These are phyloP conservation scores for Albatrellus ellisii DNA, from an alignment of 768 basidiomycete genomes.

Conservation along the genomic window DNA sequence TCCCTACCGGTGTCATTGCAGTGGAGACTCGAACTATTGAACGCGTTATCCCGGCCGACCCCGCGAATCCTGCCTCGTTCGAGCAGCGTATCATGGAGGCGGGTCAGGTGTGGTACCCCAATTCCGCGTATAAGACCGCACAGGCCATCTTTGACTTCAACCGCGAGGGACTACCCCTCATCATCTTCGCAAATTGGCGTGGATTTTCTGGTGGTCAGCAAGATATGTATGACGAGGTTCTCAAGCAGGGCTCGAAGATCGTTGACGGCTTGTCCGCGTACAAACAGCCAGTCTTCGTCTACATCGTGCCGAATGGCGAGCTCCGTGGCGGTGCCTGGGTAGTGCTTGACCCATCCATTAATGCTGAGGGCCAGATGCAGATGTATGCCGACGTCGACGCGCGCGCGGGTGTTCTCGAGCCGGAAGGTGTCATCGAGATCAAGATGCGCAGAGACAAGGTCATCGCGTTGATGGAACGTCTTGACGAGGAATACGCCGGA, in stretches of 20 bases:
- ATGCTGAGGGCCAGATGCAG: conserved; percentile 85
- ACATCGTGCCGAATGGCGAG: conserved; percentile 97
- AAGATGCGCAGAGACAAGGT: conserved; percentile 96
- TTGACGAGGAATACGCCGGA: conserved; percentile 71
- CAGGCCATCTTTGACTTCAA: conserved; percentile 99
- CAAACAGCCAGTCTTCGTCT: conserved; percentile 96
- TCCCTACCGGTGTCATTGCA: conserved; percentile 95
- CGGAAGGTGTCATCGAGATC: conserved; percentile 96
- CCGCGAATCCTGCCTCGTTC: conserved; percentile 91
- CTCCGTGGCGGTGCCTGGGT: conserved; percentile 99
- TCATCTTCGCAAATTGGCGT: conserved; percentile 99
- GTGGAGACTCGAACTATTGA: conserved; percentile 97
- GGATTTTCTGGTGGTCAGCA: conserved; percentile 99
- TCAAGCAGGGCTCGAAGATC: conserved; percentile 97
- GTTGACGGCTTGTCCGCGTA: conserved; percentile 96
- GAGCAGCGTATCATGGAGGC: conserved; percentile 99
- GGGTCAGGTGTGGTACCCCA: conserved; percentile 99
- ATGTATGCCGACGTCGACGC: conserved; percentile 98
- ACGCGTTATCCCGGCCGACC: conserved; percentile 92
- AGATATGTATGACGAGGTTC: conserved; percentile 96
- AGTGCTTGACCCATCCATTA: conserved; percentile 96
- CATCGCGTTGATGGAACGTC: conserved; percentile 79
- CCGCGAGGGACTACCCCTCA: conserved; percentile 90
- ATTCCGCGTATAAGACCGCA: conserved; percentile 98
- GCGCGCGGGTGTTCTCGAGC: conserved; percentile 91